Base-by-base conservation (phyloP, 352 stramenopile genomes). In the Phytophthora boehmeriae region DNA sequence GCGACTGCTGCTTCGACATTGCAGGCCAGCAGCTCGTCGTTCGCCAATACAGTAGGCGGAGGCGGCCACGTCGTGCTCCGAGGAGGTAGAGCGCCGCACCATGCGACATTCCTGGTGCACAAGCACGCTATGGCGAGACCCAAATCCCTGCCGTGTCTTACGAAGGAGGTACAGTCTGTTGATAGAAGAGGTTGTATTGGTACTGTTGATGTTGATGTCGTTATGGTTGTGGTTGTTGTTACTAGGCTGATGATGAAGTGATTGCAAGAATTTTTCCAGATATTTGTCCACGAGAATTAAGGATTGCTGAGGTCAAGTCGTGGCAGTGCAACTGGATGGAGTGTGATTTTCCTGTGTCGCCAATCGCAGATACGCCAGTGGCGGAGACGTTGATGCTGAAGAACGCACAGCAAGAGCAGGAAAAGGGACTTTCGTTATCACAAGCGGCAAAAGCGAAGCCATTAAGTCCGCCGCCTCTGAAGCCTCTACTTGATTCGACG, bases 251-350 rank as follows among this genome's bases (percentile, higher is more conserved):
- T 17, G 68, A 88, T 25, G 49, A 76, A 20, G 63, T 80, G 35
- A 87, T 89, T 59, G 61, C 75, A 30, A 81, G 84, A 17, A 92
- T 95, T 16, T 95, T 95, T 43, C 83, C 83, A 0, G 86, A 95
- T 60, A 71, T 95, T 20, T 89, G 89, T 46, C 84, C 86, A 20
- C 76, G 83, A n/a, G 77, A 90, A 28, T 62, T 95, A 47, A 71
- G 86, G n/a, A 80, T 95, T 51, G 85, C 82, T 22, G 86, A 95
- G 61, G 84, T 95, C 0, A 83, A 80, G n/a, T 89, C 78, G 8
- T 95, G 86, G 86, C 36, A 82, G n/a, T 91, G 80, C 63, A 51
- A 54, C 14, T 95, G 84, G 86, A 91, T 92, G 81, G 44, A 88
- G 5, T 55, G 59, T 19, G 41, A 78, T 0, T 83, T 79, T 39